Evolutionary conservation across 129 eudicot genomes (phyloP), one percentile per base, ranked within the genome.

Genomic region (Artemisia annua): DNA sequence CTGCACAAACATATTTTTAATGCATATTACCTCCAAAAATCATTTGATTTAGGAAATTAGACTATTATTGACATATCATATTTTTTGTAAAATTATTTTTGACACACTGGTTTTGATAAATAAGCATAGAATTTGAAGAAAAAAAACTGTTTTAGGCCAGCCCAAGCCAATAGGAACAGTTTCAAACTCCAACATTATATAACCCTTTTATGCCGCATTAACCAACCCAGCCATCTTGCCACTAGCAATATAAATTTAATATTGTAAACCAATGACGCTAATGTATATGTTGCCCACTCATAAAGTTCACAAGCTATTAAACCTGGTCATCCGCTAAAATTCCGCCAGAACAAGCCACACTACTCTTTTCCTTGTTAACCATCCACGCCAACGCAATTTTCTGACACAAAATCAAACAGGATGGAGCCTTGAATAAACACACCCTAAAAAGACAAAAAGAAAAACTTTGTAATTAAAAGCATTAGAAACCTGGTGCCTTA

Each of bases 301-400:
- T 48, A 60, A 57, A 72, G 15, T 46, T 26, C 28, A 71, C 50
- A 75, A 62, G 32, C 67, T 63, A 66, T 10, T 52, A 44, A 12
- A 89, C 96, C 96, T 94, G 99, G 70, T 90, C 99, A 80, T 94
- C 99, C 54, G 99, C 99, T 70, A 94, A 85, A 78, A 94, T 84
- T 56, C 97, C 97, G 79, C 99, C 99, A 70, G 82, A 74, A 74
- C 97, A 94, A 58, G 78, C 80, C 11, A 66, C 57, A 75, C 91
- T 87, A 75, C 88, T 84, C 59, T 49, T 66, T 88, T 94, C 99
- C 82, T 90, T 90, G 52, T 84, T 74, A 66, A 84, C 83, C 99
- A 94, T 88, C 99, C 99, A 94, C 2, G 83, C 84, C 83, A 94
- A 85, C 9, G 99, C 99, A 75, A 90, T 90, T 88, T 83, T 94